Conservation (phyloP, 495 filamentous ascomycete genomes). For the Penicillium cataractarum region DNA sequence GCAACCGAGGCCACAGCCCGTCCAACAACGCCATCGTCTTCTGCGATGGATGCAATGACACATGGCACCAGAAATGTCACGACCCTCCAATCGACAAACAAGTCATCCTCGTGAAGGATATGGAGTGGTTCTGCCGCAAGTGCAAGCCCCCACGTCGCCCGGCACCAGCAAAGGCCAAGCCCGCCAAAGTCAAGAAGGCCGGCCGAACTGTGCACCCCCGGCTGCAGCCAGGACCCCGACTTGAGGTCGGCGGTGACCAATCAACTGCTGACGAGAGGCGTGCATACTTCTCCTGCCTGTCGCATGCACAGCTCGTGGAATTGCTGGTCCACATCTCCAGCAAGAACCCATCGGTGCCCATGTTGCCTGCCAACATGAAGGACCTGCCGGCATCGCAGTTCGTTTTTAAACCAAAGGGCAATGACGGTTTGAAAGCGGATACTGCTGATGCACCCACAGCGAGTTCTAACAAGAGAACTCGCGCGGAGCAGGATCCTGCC, state of each 20-base stretch:
- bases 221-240: background rate
- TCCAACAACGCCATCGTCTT: conserved; percentile 87
- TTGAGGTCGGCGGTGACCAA: conserved; percentile 26
- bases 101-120: conserved; percentile 65
- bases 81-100: conserved; percentile 76
- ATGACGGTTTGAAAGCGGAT: background rate
- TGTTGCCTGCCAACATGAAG: conserved; percentile 44
- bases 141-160: conserved; percentile 58
- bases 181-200: conserved; percentile 26
- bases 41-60: conserved; percentile 86
- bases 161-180: conserved; percentile 24
- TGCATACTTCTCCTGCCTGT: conserved; percentile 44
- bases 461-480: conserved; percentile 5
- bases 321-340: conserved; percentile 42
- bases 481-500: background rate
- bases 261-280: conserved; percentile 41
- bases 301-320: conserved; percentile 46
- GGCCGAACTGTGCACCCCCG: conserved; percentile 9
- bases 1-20: conserved; percentile 76
- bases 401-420: background rate
- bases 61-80: conserved; percentile 93
- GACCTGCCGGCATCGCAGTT: conserved; percentile 23
- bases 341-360: conserved; percentile 37
- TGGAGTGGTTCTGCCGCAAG: conserved; percentile 76
- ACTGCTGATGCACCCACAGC: background rate